Conservation (phyloP, 441 rosid species). For the Populus hybrid region DNA sequence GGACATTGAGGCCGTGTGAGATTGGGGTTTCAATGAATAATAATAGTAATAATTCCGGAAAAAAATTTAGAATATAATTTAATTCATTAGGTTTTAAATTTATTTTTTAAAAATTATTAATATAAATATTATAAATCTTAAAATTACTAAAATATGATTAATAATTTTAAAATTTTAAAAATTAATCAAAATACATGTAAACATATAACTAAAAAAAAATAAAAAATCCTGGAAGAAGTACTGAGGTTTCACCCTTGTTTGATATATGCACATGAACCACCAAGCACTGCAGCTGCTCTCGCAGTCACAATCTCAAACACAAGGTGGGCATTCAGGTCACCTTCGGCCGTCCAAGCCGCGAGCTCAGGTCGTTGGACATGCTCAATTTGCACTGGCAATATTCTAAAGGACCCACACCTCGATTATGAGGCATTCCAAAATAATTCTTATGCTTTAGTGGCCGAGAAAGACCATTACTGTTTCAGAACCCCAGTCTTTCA, state of each 20-base stretch:
- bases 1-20: neutral
- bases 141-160: neutral
- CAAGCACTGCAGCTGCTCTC: conserved; percentile 39
- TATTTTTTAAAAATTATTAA: no score
- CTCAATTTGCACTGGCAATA: conserved; percentile 37
- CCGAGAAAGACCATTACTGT: no score
- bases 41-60: conserved; percentile 17
- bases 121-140: no score
- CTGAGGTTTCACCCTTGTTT: conserved; percentile 37
- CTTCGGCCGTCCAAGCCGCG: conserved; percentile 64
- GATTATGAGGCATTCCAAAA: no score
- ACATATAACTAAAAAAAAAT: no score
- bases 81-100: no score
- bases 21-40: conserved; percentile 32
- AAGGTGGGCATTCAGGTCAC: conserved; percentile 49
- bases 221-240: conserved; percentile 18
- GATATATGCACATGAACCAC: conserved; percentile 34
- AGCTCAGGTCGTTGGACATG: conserved; percentile 43
- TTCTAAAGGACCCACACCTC: no score
- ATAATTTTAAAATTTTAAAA: no score
- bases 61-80: neutral
- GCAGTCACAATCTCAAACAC: conserved; percentile 45
- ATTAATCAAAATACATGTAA: no score
- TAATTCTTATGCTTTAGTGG: no score
- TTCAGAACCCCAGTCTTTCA: no score